Percentiles rank a stretch among this genome's conserved stretches.
These are phyloP conservation scores for Phaeosphaeria sp. DNA, from an alignment of 2,329 filamentous ascomycete genomes.

Conservation along the genomic window DNA sequence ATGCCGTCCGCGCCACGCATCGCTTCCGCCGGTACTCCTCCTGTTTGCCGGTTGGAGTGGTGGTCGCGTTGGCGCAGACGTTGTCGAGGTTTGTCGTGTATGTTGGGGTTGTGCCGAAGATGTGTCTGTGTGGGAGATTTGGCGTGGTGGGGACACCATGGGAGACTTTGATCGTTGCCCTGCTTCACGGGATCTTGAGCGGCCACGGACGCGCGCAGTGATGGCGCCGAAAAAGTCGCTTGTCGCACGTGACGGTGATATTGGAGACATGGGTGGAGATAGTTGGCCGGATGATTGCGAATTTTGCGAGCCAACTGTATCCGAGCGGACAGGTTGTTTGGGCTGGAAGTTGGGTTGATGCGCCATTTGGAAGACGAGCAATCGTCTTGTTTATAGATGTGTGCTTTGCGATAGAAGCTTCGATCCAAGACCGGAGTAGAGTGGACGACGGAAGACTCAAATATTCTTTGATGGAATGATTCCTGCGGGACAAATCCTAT, in stretches of 20 bases:
- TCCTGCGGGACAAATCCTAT: slow-evolving; percentile 24
- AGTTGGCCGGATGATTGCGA: slow-evolving; percentile 22
- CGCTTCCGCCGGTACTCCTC: slow-evolving; percentile 39
- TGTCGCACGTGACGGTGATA: slow-evolving; percentile 25
- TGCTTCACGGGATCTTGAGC: slow-evolving; percentile 38
- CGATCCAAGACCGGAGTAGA: slow-evolving; percentile 2
- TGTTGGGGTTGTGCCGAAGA: slow-evolving; percentile 20
- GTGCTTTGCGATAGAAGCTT: slow-evolving; percentile 4
- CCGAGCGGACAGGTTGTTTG: slow-evolving; percentile 38
- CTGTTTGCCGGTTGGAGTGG: slow-evolving; percentile 30
- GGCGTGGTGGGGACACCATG: slow-evolving; percentile 35
- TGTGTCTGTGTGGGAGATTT: slow-evolving; percentile 18
- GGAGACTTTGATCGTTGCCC: slow-evolving; percentile 42
- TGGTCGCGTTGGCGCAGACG: slow-evolving; percentile 21
- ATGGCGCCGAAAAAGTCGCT: slow-evolving; percentile 48
- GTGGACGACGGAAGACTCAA: slow-evolving; percentile 14
- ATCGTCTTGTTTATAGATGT: slow-evolving; percentile 4
- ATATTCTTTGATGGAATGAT: slow-evolving; percentile 13
- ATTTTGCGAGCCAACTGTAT: slow-evolving; percentile 36
- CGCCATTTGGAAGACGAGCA: slow-evolving; percentile 22
- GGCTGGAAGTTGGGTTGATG: slow-evolving; percentile 35
- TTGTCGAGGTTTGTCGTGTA: slow-evolving; percentile 10
- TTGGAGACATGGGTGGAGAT: slow-evolving; percentile 26
- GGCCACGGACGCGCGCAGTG: slow-evolving; percentile 39
- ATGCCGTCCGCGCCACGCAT: slow-evolving; percentile 46